phyloP scores from a whole-genome alignment of 148 eudicot species.

The Camellia sinensis region DNA sequence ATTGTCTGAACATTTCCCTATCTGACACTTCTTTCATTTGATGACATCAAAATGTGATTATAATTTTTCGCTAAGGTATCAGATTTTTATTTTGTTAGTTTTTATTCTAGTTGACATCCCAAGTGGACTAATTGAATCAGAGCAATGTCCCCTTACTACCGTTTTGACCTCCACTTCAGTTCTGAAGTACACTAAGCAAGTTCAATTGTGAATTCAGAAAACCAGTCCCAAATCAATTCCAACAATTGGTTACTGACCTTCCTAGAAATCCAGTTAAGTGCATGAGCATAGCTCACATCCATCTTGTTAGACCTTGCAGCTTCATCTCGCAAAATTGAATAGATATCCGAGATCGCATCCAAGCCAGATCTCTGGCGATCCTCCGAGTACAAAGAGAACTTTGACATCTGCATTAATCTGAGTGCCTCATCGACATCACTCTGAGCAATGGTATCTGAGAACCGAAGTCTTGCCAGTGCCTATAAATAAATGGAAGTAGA shows the following conservation, averaged over 20 bases:
- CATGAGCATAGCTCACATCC: conserved; percentile 90
- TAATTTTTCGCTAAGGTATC: too few relatives aligned
- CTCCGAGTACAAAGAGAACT: conserved; percentile 95
- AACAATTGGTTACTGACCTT: conserved; percentile 51
- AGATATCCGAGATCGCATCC: conserved; percentile 95
- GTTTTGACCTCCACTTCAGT: conserved; percentile 10
- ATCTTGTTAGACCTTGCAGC: conserved; percentile 76
- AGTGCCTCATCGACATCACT: conserved; percentile 98
- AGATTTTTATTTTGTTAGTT: too few relatives aligned
- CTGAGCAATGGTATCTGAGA: conserved; percentile 77
- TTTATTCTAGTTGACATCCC: not conserved
- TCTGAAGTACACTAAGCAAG: not conserved
- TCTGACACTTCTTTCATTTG: not conserved
- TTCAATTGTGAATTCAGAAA: not conserved
- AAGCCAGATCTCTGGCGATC: conserved; percentile 94
- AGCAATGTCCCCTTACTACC: not conserved
- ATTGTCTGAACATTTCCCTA: not conserved
- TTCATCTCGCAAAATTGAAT: conserved; percentile 93
- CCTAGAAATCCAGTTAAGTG: conserved; percentile 98
- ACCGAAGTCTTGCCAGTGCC: conserved; percentile 98
- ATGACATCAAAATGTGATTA: not conserved
- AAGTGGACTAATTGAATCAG: not conserved
- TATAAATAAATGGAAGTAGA: conserved; percentile 22
- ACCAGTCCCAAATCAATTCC: not conserved
- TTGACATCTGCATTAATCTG: conserved; percentile 95